phyloP scores from a whole-genome alignment of 306 rosid species.

The barrel medic (Medicago truncatula) region MtrunA17r5.0-ANR NC_053044.1:5185501-5186000 shows the following conservation, averaged over 20 bases:
- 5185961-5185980: conserved; percentile 8
- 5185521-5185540: conserved; percentile 74
- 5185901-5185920: conserved; percentile 3
- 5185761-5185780: conserved; percentile 88
- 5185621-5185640: conserved; percentile 59
- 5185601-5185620: conserved; percentile 82
- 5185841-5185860: background rate
- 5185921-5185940: background rate
- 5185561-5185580: conserved; percentile 74
- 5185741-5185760: conserved; percentile 83
- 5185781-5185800: conserved; percentile 81
- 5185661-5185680: conserved; percentile 57
- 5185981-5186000: too few relatives aligned
- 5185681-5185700: conserved; percentile 74
- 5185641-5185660: conserved; percentile 53
- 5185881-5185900: conserved; percentile 1
- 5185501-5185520: conserved; percentile 70
- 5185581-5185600: conserved; percentile 56
- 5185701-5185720: conserved; percentile 86
- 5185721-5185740: conserved; percentile 76
- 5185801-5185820: conserved; percentile 71
- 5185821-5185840: conserved; percentile 12
- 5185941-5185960: conserved; percentile 16
- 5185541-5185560: conserved; percentile 76
- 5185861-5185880: background rate